These are phyloP conservation scores for Artemisia argyi DNA, from an alignment of 129 eudicot genomes.

Conservation along the genomic window DNA sequence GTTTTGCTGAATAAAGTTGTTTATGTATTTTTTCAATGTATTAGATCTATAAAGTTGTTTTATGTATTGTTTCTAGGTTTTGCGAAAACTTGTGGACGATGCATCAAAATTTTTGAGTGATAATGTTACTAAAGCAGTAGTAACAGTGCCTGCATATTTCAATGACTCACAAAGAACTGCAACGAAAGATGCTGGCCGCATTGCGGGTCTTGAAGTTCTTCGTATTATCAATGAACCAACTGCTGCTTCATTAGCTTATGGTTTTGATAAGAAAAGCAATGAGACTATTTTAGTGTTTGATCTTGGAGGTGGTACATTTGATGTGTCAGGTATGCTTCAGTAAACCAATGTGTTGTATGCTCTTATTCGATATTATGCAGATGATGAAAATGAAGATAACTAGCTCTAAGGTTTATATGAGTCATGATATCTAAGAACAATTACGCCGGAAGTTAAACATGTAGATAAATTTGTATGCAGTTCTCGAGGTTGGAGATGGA, in stretches of 20 bases:
- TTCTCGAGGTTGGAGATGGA: slow-evolving; percentile 96
- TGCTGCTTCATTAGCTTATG: slow-evolving; percentile 96
- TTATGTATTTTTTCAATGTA: too few species aligned
- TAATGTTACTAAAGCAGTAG: slow-evolving; percentile 78
- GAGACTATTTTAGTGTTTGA: slow-evolving; percentile 85
- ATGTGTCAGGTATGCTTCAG: slow-evolving; percentile 68
- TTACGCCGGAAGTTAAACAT: background rate
- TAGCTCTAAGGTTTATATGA: background rate
- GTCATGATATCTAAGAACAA: background rate
- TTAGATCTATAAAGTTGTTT: too few species aligned
- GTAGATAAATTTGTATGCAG: slow-evolving; percentile 29
- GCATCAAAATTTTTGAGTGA: slow-evolving; percentile 86
- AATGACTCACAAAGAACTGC: slow-evolving; percentile 94
- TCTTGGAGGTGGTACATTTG: slow-evolving; percentile 96
- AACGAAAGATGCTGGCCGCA: slow-evolving; percentile 89
- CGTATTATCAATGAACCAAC: slow-evolving; percentile 91
- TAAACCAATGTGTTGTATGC: background rate
- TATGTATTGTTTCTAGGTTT: slow-evolving; percentile 39
- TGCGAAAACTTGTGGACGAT: slow-evolving; percentile 87
- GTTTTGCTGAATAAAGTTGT: too few species aligned
- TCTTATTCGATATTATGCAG: too few species aligned
- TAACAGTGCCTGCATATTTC: slow-evolving; percentile 89
- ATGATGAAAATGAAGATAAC: too few species aligned
- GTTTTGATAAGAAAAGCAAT: slow-evolving; percentile 81
- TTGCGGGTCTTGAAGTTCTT: slow-evolving; percentile 84